These are phyloP conservation scores for Trichoderma asperellum DNA, from an alignment of 2,329 filamentous ascomycete genomes.

Conservation along the genomic window DNA sequence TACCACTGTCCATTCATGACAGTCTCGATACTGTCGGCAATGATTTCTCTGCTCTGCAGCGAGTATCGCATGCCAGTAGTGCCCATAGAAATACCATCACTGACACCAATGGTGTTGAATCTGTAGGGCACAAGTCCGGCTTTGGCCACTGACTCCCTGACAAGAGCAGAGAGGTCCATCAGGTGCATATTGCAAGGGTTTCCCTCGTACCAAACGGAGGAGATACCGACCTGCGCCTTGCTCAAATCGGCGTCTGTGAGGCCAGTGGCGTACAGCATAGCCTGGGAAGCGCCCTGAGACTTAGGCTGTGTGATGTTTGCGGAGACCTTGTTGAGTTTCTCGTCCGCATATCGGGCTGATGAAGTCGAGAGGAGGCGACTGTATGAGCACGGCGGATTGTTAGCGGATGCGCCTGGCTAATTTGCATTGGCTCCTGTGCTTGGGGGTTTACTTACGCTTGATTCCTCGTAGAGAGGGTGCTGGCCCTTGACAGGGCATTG, in stretches of 20 bases:
- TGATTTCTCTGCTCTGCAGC: slow-evolving; percentile 91
- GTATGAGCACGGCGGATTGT: background rate
- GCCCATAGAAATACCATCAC: slow-evolving; percentile 97
- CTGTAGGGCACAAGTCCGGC: slow-evolving; percentile 90
- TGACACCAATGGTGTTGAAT: slow-evolving; percentile 99
- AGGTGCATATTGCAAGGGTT: slow-evolving; percentile 99
- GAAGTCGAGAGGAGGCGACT: slow-evolving; percentile 59
- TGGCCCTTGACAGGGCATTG: slow-evolving; percentile 30
- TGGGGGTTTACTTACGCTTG: slow-evolving; percentile 27
- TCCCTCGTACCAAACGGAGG: slow-evolving; percentile 95
- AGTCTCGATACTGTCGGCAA: slow-evolving; percentile 97
- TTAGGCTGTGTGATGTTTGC: slow-evolving; percentile 91
- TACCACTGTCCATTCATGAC: slow-evolving; percentile 99
- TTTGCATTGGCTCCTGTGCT: background rate
- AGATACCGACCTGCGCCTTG: slow-evolving; percentile 97
- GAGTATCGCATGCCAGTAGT: slow-evolving; percentile 97
- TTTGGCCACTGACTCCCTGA: slow-evolving; percentile 64
- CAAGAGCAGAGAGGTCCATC: slow-evolving; percentile 80
- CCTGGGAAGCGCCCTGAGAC: slow-evolving; percentile 96
- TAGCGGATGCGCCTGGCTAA: background rate
- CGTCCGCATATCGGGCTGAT: slow-evolving; percentile 52
- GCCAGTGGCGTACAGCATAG: slow-evolving; percentile 97
- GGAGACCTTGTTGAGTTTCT: slow-evolving; percentile 81
- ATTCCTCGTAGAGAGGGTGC: slow-evolving; percentile 27
- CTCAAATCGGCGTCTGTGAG: slow-evolving; percentile 84